These are phyloP conservation scores for Fusarium subtropicale DNA, from an alignment of 2,329 filamentous ascomycete genomes.

Conservation along the genomic window DNA sequence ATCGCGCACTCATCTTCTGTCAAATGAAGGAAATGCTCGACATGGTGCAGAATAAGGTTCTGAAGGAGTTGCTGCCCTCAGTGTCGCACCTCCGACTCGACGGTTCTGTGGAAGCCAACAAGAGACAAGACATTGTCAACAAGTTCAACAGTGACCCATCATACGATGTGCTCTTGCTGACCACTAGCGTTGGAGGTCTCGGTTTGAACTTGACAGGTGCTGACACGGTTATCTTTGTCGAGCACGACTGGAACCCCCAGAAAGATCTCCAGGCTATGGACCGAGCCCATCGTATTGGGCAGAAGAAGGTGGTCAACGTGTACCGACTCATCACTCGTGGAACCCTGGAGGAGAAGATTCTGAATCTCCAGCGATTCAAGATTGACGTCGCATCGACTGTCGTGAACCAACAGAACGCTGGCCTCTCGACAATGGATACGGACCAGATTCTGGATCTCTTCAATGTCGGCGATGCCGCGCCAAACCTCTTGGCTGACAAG, in stretches of 20 bases:
- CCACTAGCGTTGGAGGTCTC: conserved; percentile 93
- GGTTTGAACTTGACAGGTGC: conserved; percentile 96
- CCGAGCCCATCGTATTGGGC: conserved; percentile 95
- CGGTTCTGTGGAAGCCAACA: conserved; percentile 90
- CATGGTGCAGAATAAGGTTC: conserved; percentile 94
- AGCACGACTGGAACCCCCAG: conserved; percentile 99
- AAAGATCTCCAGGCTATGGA: conserved; percentile 99
- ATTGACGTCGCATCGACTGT: conserved; percentile 98
- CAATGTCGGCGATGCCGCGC: conserved; percentile 84
- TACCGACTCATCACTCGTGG: conserved; percentile 96
- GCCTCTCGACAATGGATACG: conserved; percentile 94
- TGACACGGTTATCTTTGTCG: conserved; percentile 98
- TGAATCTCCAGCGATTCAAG: conserved; percentile 98
- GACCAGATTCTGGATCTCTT: conserved; percentile 98
- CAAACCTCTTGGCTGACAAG: conserved; percentile 72
- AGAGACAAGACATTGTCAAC: conserved; percentile 97
- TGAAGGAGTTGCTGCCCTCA: conserved; percentile 89
- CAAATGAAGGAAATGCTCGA: conserved; percentile 99
- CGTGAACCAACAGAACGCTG: conserved; percentile 98
- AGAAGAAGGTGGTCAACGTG: conserved; percentile 99
- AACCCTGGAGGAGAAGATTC: conserved; percentile 97
- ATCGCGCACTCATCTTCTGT: conserved; percentile 96
- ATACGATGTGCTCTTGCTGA: conserved; percentile 93
- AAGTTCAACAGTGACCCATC: conserved; percentile 98
- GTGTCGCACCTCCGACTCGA: conserved; percentile 96